Evolutionary conservation across 306 rosid genomes (phyloP), one percentile per base, ranked within the genome.

Genomic region (Crotalaria pallida): DNA sequence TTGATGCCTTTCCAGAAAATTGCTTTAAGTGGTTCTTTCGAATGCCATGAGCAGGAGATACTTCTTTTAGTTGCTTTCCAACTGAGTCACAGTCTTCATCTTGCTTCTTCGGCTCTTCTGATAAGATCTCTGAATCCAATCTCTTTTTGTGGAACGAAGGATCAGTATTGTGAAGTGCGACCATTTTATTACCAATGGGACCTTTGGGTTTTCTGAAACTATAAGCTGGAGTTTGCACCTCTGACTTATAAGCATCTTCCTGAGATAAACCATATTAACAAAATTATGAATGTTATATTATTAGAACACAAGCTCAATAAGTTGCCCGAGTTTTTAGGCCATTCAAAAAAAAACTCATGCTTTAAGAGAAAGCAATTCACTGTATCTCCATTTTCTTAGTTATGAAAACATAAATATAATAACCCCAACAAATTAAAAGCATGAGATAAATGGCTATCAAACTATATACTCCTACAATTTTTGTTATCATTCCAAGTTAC

Each of bases 31-130:
- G 81, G 58, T 71, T 81, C 87, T 86, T 89, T 50, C 81, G 82
- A 80, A 84, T 85, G 77, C 89, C 86, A 49, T 80, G 75, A 72
- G 70, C 59, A 4, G 90, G 84, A 79, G 76, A 48, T 73, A 62
- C 67, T 27, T 80, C 63, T 36, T 67, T 79, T 61, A 74, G 80
- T 61, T 69, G 86, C 83, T 73, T 79, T 69, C 50, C 71, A 66
- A 60, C 51, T 9, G 63, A 34, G 21, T 67, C 81, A 55, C 43
- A 77, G 64, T 65, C 64, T 66, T 70, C 77, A 34, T 66, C 76
- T 18, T 76, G 72, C 56, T 69, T 77, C 80, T 77, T 82, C 79
- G 83, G 84, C 66, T 69, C 72, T 34, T 71, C 73, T 6, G 91
- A 76, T 49, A 80, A 57, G 47, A 62, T 56, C 72, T 82, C 87